Base-by-base conservation (phyloP, 352 stramenopile species). In the Pythium scleroteichum region DNA sequence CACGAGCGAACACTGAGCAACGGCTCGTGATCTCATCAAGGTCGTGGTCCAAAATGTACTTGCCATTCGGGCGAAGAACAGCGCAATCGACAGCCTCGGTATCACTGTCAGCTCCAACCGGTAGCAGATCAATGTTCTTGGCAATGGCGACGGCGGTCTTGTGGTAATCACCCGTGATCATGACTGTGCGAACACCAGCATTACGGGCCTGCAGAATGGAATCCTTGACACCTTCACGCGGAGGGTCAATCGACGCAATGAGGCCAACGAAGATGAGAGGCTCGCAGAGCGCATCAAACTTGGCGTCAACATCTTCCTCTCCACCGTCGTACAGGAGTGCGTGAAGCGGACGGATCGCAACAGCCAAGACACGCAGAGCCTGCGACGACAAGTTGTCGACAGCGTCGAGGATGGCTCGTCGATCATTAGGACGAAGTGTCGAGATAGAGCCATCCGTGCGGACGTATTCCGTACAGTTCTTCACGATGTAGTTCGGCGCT, bases 101-200 rank as follows among this genome's bases (percentile, higher is more conserved):
- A 12, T 78, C 70, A 8, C 42, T 64, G 73, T 80, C 84, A 68
- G 58, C 83, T 16, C 54, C 68, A 14, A 48, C 26, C 32, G 66
- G 39, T 9, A 98, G 69, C 56, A 99, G 87, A 6, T 93, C 94
- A 68, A 98, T 92, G 62, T 96, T 68, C 49, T 80, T 79, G 2
- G 90, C 95, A 59, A 99, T 98, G 2, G 94, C 92, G 6, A 97
- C 62, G 9, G 95, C 96, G 19, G 96, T 99, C 69, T 98, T 95
- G 41, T 97, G 79, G 22, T 95, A 93, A 77, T 99, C 96, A 27
- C 95, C 95, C 1, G 95, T 98, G 44, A 98, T 87, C 90, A 98
- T 98, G 4, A 95, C 76, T 0, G 80, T 90, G 2, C 78, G 78
- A 22, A 92, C 83, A 14, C 67, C 84, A 5, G 78, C 74, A 35